Percentiles rank a stretch among this genome's conserved stretches.
These are phyloP conservation scores for Tulasnella sp. DNA, from an alignment of 768 basidiomycete species.

Conservation along the genomic window DNA sequence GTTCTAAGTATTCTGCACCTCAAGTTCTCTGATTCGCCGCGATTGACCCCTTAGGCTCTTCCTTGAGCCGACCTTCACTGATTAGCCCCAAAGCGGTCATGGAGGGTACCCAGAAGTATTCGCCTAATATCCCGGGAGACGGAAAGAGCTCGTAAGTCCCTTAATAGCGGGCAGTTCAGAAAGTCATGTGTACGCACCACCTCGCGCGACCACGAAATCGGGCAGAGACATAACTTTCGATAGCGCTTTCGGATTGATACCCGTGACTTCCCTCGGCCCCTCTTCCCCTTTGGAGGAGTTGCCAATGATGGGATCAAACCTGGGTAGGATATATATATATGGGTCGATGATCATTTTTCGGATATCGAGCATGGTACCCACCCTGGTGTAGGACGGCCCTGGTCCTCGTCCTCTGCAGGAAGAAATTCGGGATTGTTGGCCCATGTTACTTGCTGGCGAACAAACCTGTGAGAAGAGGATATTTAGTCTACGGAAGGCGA, in stretches of 20 bases:
- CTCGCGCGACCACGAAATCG: conserved; percentile 4
- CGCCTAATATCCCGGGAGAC: no score
- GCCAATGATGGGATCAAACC: conserved; percentile 10
- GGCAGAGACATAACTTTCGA: neutral
- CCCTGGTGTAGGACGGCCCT: neutral
- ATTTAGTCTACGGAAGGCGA: no score
- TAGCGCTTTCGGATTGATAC: neutral
- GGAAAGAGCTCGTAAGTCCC: no score
- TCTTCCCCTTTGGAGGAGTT: neutral
- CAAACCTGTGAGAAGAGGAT: neutral
- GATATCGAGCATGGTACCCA: neutral
- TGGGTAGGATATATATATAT: neutral
- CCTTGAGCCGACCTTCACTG: no score
- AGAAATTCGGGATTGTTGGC: neutral
- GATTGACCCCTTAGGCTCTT: no score
- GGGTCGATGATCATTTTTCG: no score
- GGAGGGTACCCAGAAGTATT: no score
- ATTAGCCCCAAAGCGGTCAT: no score
- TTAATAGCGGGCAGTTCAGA: neutral
- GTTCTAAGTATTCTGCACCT: no score
- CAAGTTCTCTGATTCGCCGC: no score
- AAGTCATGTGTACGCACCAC: conserved; percentile 9
- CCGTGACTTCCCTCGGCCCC: no score
- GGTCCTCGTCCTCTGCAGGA: neutral
- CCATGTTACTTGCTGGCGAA: neutral